Conservation (phyloP, 345 rosid genomes). For the Microcos paniculata region DNA sequence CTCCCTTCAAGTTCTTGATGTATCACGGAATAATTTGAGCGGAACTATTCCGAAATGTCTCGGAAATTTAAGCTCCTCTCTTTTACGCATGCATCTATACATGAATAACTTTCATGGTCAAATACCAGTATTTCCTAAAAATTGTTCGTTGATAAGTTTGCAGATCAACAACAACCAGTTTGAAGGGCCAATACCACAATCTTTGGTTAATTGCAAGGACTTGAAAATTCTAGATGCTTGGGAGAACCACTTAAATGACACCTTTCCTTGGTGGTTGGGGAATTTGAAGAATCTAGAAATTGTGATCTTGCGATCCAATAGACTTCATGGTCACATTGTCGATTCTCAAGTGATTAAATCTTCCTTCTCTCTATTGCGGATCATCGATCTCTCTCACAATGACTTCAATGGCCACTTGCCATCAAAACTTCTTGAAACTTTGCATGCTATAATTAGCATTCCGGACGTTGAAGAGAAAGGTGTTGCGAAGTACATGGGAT, state of each 20-base stretch:
- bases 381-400: constrained; percentile 7
- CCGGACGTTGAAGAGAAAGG: not conserved
- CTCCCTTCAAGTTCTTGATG: not conserved
- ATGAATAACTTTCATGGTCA: too few relatives aligned
- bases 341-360: not conserved
- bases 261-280: constrained; percentile 17
- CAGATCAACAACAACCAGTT: constrained; percentile 19
- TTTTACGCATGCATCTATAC: too few relatives aligned
- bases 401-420: not conserved
- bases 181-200: constrained; percentile 11
- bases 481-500: not conserved
- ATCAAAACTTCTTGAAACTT: too few relatives aligned
- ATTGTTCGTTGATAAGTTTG: not conserved
- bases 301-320: constrained; percentile 1
- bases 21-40: not conserved
- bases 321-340: constrained; percentile 5
- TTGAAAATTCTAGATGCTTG: constrained; percentile 2
- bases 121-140: too few relatives aligned
- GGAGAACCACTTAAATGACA: constrained; percentile 12
- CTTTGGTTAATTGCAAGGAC: constrained; percentile 13
- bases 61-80: not conserved
- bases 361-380: not conserved
- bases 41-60: not conserved
- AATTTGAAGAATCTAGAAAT: not conserved
- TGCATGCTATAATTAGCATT: not conserved